A percentile compares a stretch with the other conserved stretches of the same genome.
phyloP scores from a whole-genome alignment of 2,329 filamentous ascomycete species.

The Colletotrichum spinosum region DNA sequence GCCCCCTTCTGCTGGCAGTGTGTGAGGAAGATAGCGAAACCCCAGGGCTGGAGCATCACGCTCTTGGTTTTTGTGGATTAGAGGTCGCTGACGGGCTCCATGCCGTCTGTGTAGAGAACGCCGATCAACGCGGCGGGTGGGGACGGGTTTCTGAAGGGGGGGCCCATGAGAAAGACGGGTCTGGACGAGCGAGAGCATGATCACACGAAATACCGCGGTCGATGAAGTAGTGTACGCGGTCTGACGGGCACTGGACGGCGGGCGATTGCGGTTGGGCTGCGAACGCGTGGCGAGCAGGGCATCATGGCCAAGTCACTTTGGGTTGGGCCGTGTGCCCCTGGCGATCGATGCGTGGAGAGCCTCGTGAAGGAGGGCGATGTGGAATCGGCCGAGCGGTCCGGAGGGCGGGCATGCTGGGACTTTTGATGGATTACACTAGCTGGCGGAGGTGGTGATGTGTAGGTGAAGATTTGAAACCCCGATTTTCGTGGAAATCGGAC shows the following conservation, averaged over 20 bases:
- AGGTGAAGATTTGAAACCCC: background rate
- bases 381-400: background rate
- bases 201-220: background rate
- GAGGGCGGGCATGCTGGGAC: background rate
- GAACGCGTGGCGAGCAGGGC: background rate
- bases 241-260: too few species aligned
- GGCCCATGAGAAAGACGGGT: constrained; percentile 4
- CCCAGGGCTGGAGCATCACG: constrained; percentile 4
- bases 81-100: background rate
- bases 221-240: background rate
- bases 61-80: constrained; percentile 7
- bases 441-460: too few species aligned
- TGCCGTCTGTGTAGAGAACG: constrained; percentile 10
- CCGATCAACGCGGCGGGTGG: constrained; percentile 5
- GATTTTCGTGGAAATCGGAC: background rate
- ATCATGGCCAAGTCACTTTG: constrained; percentile 9
- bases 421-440: background rate
- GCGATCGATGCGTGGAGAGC: constrained; percentile 12
- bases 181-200: background rate
- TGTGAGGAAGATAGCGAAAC: background rate
- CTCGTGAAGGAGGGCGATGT: background rate
- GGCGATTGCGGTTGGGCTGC: background rate
- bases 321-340: constrained; percentile 1
- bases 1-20: background rate
- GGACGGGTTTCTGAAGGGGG: background rate